Conservation (phyloP, 23 red algal species). For the Gracilariopsis chorda region DNA sequence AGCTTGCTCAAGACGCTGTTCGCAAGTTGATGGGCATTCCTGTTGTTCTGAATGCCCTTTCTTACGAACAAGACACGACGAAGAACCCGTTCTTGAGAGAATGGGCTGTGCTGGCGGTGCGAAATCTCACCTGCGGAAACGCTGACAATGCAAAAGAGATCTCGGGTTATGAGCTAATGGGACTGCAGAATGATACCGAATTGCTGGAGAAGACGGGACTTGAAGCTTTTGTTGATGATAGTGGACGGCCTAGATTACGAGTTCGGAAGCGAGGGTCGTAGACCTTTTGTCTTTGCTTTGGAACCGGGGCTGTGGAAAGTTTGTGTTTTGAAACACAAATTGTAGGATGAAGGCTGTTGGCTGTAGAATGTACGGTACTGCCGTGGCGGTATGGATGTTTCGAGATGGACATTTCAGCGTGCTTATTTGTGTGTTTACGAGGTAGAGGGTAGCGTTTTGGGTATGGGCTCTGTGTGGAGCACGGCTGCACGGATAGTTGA, state of each 20-base stretch:
- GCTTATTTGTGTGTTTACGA: too few species aligned
- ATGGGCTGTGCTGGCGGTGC: constrained; percentile 68
- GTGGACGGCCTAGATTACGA: constrained; percentile 43
- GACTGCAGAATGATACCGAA: constrained; percentile 41
- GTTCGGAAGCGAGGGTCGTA: too few species aligned
- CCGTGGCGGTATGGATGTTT: too few species aligned
- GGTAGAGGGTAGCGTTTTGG: too few species aligned
- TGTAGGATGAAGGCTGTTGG: too few species aligned
- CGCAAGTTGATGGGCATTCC: constrained; percentile 48
- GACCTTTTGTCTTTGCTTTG: too few species aligned
- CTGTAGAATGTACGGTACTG: too few species aligned
- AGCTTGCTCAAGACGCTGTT: constrained; percentile 47
- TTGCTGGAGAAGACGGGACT: constrained; percentile 55
- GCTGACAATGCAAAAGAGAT: constrained; percentile 48
- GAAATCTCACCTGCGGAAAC: constrained; percentile 55
- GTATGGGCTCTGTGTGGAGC: too few species aligned
- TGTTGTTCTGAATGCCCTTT: constrained; percentile 44
- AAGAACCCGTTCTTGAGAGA: constrained; percentile 60
- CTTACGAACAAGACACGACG: constrained; percentile 52
- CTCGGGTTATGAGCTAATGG: constrained; percentile 48
- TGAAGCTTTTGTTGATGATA: constrained; percentile 46
- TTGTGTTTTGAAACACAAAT: too few species aligned
- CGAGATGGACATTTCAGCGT: too few species aligned
- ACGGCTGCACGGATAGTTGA: too few species aligned
- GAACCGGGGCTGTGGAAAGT: too few species aligned